Conservation (phyloP, 2,329 filamentous ascomycete species). For the Paraconiothyrium brasiliense region DNA sequence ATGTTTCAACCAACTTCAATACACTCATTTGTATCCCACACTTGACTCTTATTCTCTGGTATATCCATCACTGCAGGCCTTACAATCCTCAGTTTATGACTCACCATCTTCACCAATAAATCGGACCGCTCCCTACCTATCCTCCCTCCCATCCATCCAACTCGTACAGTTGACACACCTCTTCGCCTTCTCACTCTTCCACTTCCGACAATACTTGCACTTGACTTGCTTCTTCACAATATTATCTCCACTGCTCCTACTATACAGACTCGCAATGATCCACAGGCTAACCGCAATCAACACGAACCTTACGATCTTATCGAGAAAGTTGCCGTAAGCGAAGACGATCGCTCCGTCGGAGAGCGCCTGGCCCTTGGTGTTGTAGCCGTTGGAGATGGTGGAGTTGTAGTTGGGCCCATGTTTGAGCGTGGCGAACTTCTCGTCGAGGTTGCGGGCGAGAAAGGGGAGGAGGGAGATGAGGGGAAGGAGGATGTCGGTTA, state of each 20-base stretch:
- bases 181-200: slow-evolving; percentile 69
- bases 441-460: slow-evolving; percentile 74
- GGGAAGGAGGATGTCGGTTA: slow-evolving; percentile 75
- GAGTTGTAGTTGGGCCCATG: slow-evolving; percentile 61
- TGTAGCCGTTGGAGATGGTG: slow-evolving; percentile 66
- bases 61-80: neutral
- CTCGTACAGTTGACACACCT: slow-evolving; percentile 67
- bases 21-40: neutral
- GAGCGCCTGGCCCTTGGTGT: slow-evolving; percentile 73
- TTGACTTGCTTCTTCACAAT: slow-evolving; percentile 76
- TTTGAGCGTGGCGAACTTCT: slow-evolving; percentile 75
- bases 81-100: neutral
- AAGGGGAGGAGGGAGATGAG: slow-evolving; percentile 74
- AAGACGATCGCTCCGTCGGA: slow-evolving; percentile 76
- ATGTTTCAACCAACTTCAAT: neutral
- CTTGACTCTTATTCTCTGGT: no score
- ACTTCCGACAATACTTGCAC: slow-evolving; percentile 73
- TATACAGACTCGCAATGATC: slow-evolving; percentile 69
- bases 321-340: slow-evolving; percentile 76
- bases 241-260: slow-evolving; percentile 68
- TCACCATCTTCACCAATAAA: no score
- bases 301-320: slow-evolving; percentile 71
- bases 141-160: slow-evolving; percentile 66
- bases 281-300: slow-evolving; percentile 73
- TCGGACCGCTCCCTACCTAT: slow-evolving; percentile 27